Conservation (phyloP, 495 filamentous ascomycete genomes). For the Symbiotaphrina buchneri region DNA sequence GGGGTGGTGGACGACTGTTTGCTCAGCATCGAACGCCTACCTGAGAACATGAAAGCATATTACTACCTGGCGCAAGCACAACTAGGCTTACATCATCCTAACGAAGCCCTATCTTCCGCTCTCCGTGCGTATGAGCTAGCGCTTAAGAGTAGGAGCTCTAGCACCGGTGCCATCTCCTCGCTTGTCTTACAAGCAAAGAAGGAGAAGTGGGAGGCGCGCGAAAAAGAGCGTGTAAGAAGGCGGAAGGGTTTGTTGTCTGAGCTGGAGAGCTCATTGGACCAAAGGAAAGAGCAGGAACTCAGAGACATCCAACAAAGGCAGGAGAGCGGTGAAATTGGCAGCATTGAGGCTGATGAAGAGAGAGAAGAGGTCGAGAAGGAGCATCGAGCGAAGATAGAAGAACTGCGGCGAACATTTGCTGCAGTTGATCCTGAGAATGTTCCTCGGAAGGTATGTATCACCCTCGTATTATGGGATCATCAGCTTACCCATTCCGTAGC, state of each 20-base stretch:
- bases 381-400: slow-evolving; percentile 32
- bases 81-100: slow-evolving; percentile 45
- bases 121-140: slow-evolving; percentile 54
- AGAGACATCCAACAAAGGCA: slow-evolving; percentile 17
- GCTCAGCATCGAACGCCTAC: slow-evolving; percentile 40
- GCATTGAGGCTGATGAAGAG: slow-evolving; percentile 24
- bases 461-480: neutral
- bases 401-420: slow-evolving; percentile 37
- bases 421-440: slow-evolving; percentile 27
- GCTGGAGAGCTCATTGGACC: slow-evolving; percentile 22
- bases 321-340: slow-evolving; percentile 8
- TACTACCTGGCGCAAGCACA: slow-evolving; percentile 73
- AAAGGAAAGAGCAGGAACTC: slow-evolving; percentile 20
- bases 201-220: slow-evolving; percentile 33
- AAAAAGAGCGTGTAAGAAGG: slow-evolving; percentile 15
- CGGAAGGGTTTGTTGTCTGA: slow-evolving; percentile 29
- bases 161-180: slow-evolving; percentile 37
- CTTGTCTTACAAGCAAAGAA: slow-evolving; percentile 63
- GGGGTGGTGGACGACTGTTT: slow-evolving; percentile 62
- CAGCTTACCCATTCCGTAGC: slow-evolving; percentile 11
- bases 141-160: slow-evolving; percentile 29
- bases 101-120: slow-evolving; percentile 52
- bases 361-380: slow-evolving; percentile 25
- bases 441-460: slow-evolving; percentile 22
- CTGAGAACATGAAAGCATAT: slow-evolving; percentile 55